A percentile compares a stretch with the other conserved stretches of the same genome.
These are phyloP conservation scores for Verticillium nonalfalfae DNA, from an alignment of 2,329 filamentous ascomycete genomes.

Conservation along the genomic window DNA sequence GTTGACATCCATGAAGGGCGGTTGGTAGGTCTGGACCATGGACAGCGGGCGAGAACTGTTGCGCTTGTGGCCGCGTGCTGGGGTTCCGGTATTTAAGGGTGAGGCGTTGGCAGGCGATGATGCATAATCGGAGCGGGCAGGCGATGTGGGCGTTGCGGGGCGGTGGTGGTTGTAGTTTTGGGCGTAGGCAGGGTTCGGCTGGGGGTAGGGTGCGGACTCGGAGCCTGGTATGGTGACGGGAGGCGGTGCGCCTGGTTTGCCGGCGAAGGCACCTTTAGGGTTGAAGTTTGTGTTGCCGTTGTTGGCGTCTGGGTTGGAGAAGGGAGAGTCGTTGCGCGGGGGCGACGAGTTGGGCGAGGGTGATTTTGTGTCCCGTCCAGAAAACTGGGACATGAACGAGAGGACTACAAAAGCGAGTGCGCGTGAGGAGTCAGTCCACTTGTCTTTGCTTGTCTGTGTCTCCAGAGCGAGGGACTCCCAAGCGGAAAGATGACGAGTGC, in stretches of 20 bases:
- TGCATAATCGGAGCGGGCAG: slow-evolving; percentile 27
- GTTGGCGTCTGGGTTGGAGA: slow-evolving; percentile 11
- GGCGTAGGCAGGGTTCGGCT: slow-evolving; percentile 23
- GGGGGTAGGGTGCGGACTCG: neutral
- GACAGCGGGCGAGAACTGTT: slow-evolving; percentile 68
- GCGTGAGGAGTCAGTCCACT: neutral
- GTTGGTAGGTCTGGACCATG: slow-evolving; percentile 80
- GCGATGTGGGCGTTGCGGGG: slow-evolving; percentile 25
- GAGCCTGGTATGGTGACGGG: neutral
- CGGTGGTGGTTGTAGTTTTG: slow-evolving; percentile 28
- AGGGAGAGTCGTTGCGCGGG: slow-evolving; percentile 23
- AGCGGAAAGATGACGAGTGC: no score
- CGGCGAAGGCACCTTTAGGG: neutral
- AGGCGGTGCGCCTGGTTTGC: slow-evolving; percentile 2
- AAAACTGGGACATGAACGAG: slow-evolving; percentile 83
- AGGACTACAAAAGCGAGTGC: slow-evolving; percentile 51
- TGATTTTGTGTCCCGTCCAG: slow-evolving; percentile 36
- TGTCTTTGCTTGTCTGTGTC: neutral
- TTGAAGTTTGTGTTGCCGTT: slow-evolving; percentile 1
- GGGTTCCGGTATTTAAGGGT: slow-evolving; percentile 33
- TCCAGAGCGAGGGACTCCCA: no score
- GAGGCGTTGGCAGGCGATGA: slow-evolving; percentile 33
- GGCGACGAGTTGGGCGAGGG: slow-evolving; percentile 39
- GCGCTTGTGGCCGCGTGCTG: slow-evolving; percentile 34
- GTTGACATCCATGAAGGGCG: slow-evolving; percentile 77